A percentile compares a stretch with the other conserved stretches of the same genome.
Conservation (phyloP, 148 eudicot species). For the Vaccinium macrocarpon region DNA sequence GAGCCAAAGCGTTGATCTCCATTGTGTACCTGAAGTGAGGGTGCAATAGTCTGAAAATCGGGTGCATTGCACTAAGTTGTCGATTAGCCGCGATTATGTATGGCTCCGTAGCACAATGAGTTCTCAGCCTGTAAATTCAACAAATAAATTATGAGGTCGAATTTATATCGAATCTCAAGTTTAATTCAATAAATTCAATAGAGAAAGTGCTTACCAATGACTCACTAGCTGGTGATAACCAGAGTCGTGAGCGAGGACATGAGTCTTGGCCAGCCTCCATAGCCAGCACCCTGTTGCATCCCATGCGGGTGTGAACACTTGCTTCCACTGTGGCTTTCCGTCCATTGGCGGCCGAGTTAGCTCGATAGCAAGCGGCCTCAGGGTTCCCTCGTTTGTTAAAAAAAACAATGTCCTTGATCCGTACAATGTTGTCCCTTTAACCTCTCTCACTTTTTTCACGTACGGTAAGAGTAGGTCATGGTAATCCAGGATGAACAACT, state of each 20-base stretch:
- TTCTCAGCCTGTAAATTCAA: constrained; percentile 54
- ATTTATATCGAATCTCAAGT: not conserved
- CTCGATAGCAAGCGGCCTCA: constrained; percentile 74
- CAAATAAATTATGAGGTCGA: not conserved
- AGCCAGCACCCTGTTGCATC: constrained; percentile 65
- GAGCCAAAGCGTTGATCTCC: constrained; percentile 89
- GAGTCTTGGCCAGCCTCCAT: constrained; percentile 88
- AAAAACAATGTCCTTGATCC: constrained; percentile 77
- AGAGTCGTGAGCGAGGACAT: constrained; percentile 45
- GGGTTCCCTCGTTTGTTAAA: constrained; percentile 36
- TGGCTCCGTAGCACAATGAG: constrained; percentile 72
- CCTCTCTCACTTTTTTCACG: constrained; percentile 60
- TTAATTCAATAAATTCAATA: not conserved
- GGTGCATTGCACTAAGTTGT: constrained; percentile 80
- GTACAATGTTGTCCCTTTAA: constrained; percentile 56
- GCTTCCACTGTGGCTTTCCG: constrained; percentile 65
- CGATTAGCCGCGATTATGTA: constrained; percentile 71
- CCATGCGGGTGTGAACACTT: constrained; percentile 47
- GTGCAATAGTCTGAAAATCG: constrained; percentile 58
- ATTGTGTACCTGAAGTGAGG: constrained; percentile 86
- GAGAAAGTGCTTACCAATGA: constrained; percentile 55
- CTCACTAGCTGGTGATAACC: constrained; percentile 61
- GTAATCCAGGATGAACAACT: constrained; percentile 68
- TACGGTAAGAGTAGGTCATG: constrained; percentile 77
- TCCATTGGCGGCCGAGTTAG: constrained; percentile 58